Conservation (phyloP, 768 basidiomycete species). For the Melanogaster broomeanus region DNA sequence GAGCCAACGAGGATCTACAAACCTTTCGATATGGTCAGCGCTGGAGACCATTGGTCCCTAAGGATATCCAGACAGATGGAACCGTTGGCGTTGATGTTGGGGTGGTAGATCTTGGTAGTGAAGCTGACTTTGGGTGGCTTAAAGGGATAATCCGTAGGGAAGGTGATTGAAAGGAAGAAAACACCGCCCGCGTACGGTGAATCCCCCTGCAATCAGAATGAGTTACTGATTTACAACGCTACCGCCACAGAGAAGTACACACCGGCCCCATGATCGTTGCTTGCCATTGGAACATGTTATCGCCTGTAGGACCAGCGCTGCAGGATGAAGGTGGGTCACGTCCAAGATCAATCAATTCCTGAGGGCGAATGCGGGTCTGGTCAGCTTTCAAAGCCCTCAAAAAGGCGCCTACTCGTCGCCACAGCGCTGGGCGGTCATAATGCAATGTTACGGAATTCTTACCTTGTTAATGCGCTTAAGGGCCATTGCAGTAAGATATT, state of each 20-base stretch:
- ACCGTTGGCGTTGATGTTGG: conserved; percentile 99
- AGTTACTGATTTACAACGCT: conserved; percentile 21
- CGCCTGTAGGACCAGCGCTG: conserved; percentile 96
- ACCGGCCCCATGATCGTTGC: conserved; percentile 99
- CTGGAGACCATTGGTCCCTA: conserved; percentile 98
- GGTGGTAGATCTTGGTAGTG: conserved; percentile 99
- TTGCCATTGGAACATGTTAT: conserved; percentile 99
- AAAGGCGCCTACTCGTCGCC: conserved; percentile 11
- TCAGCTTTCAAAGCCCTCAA: conserved; percentile 20
- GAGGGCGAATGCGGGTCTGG: conserved; percentile 6
- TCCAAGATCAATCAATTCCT: conserved; percentile 99
- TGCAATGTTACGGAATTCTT: conserved; percentile 6
- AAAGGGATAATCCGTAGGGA: conserved; percentile 99
- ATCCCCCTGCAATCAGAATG: conserved; percentile 65
- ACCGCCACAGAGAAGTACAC: conserved; percentile 35
- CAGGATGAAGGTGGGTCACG: conserved; percentile 99
- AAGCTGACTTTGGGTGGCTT: conserved; percentile 99
- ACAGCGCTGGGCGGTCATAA: background rate
- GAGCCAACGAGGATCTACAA: conserved; percentile 16
- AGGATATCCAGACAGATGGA: conserved; percentile 98
- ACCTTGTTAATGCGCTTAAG: conserved; percentile 99
- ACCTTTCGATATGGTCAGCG: conserved; percentile 99
- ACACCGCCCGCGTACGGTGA: conserved; percentile 99
- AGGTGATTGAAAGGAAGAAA: conserved; percentile 94
- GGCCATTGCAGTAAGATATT: conserved; percentile 61